Conservation (phyloP, 2,329 filamentous ascomycete genomes). For the Thelonectria rubi region DNA sequence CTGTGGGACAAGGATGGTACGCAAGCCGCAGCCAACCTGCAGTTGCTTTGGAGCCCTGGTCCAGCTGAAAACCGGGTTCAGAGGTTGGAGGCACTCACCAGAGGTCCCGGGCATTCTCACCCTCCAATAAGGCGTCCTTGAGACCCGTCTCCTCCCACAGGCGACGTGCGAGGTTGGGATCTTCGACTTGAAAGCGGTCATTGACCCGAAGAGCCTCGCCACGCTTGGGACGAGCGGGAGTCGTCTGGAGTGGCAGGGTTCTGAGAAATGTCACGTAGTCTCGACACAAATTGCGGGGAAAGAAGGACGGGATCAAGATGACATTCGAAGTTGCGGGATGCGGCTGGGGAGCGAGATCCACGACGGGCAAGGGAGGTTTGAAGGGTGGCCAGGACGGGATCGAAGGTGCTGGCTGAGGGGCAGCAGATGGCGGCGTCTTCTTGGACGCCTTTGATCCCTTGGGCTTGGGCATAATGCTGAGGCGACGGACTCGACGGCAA, state of each 20-base stretch:
- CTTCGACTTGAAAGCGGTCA: slow-evolving; percentile 85
- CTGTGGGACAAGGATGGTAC: slow-evolving; percentile 7
- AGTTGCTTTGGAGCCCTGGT: background rate
- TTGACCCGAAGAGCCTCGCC: slow-evolving; percentile 88
- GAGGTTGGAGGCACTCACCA: slow-evolving; percentile 53
- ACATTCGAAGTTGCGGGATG: slow-evolving; percentile 68
- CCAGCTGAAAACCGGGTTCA: slow-evolving; percentile 5
- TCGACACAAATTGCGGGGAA: slow-evolving; percentile 77
- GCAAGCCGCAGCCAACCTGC: background rate
- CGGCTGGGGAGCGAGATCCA: slow-evolving; percentile 68
- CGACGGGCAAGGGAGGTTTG: slow-evolving; percentile 72
- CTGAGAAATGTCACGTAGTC: slow-evolving; percentile 78
- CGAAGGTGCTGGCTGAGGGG: slow-evolving; percentile 43
- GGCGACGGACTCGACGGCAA: background rate
- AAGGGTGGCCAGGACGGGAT: slow-evolving; percentile 73
- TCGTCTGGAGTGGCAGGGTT: slow-evolving; percentile 77
- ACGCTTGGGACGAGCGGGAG: slow-evolving; percentile 79
- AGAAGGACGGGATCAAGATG: slow-evolving; percentile 76
- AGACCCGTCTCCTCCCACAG: slow-evolving; percentile 83
- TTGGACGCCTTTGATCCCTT: slow-evolving; percentile 43
- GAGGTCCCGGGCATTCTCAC: slow-evolving; percentile 48
- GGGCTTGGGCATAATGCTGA: slow-evolving; percentile 46
- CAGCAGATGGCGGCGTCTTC: slow-evolving; percentile 18
- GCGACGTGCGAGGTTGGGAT: slow-evolving; percentile 75
- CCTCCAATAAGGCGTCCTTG: slow-evolving; percentile 64